Base-by-base conservation (phyloP, 306 rosid species). In the Notholithocarpus densiflorus region DNA sequence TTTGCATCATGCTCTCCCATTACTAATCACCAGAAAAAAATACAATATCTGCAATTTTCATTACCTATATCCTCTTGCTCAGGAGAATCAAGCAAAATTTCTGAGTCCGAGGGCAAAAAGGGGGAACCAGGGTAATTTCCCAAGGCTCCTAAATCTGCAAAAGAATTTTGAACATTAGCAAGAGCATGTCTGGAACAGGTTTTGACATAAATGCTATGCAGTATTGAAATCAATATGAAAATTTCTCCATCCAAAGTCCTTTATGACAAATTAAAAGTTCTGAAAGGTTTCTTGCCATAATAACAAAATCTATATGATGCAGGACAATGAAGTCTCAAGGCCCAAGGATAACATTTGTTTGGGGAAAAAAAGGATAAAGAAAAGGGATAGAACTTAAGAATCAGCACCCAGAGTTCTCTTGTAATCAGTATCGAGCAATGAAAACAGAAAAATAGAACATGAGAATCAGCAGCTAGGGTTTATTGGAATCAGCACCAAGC, bases 81-180 rank as follows among this genome's bases (percentile, higher is more conserved):
- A 3, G 98, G 92, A 60, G 99, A 95, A 76, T 95, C 96, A 6
- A 93, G 92, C 83, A 93, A 89, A 74, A 95, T 90, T 77, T 96
- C 99, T 19, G 98, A 91, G 85, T 93, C 98, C 18, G 97, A 96
- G 17, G 93, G 93, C 81, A 96, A 85, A 88, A 96, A 96, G 51
- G 99, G 97, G 23, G 99, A 96, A 71, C 98, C 96, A 11, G 97
- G 89, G 81, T 93, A 93, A 88, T 91, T 96, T 76, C 94, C 99
- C 59, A 93, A 79, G 77, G 96, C 94, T 86, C 97, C 99, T 78
- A 96, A 88, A 88, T 96, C 99, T 96, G 98, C 88, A 87, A 72
- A 71, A 31, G 59, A 34, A 60, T 60, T 68, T 37, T 78, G 40
- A 79, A 81, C 19, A 48, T 61, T 15, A 34, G 45, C 5, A 52